Evolutionary conservation across 139 green algal species (phyloP).

Genomic region (Coelastrella sp.): DNA sequence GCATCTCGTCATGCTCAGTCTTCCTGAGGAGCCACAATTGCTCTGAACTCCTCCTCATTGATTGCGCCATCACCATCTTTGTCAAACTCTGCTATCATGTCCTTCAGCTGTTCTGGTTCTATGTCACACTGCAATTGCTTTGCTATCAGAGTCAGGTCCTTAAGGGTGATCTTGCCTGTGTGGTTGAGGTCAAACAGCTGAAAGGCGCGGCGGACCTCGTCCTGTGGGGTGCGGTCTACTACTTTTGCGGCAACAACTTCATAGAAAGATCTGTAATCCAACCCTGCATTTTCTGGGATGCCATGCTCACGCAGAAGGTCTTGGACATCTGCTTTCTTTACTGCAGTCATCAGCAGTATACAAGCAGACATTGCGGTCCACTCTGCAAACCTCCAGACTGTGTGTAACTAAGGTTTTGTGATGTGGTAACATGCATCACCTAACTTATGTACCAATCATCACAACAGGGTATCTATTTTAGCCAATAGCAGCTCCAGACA

Average conservation of each 20-base stretch:
- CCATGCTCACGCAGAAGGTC: slow-evolving; percentile 39
- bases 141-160: slow-evolving; percentile 51
- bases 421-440: too few species aligned
- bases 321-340: slow-evolving; percentile 50
- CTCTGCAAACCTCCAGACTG: too few species aligned
- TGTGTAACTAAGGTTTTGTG: too few species aligned
- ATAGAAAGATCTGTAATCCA: slow-evolving; percentile 37
- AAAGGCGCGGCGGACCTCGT: slow-evolving; percentile 51
- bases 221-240: slow-evolving; percentile 22
- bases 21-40: slow-evolving; percentile 39
- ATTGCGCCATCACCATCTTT: slow-evolving; percentile 50
- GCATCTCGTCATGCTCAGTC: neutral
- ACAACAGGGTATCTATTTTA: too few species aligned
- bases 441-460: too few species aligned
- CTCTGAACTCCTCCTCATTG: slow-evolving; percentile 49
- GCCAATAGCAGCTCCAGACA: too few species aligned
- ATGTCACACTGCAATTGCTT: slow-evolving; percentile 50
- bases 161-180: slow-evolving; percentile 42
- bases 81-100: slow-evolving; percentile 62
- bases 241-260: slow-evolving; percentile 32
- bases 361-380: too few species aligned
- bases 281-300: neutral
- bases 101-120: slow-evolving; percentile 53
- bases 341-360: neutral
- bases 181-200: slow-evolving; percentile 57